phyloP scores from a whole-genome alignment of 805 yeast genomes.

The Blastobotrys muscicola region DNA sequence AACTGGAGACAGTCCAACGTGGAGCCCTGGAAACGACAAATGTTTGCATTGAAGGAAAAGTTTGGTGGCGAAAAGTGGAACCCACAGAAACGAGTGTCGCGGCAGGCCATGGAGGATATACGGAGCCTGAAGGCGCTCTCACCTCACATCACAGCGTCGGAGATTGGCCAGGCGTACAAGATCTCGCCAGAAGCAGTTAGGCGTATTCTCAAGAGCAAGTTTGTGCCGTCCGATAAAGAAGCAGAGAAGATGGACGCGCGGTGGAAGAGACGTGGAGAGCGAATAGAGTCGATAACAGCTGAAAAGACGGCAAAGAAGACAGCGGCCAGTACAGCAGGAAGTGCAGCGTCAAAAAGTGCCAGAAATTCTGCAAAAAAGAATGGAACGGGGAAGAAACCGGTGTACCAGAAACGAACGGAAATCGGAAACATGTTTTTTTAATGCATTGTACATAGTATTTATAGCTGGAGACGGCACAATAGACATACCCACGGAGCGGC shows the following conservation, averaged over 20 bases:
- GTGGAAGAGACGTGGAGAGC: conserved; percentile 43
- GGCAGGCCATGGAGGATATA: conserved; percentile 60
- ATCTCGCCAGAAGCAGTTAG: conserved; percentile 78
- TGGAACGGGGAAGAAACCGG: conserved; percentile 4
- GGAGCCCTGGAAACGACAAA: conserved; percentile 69
- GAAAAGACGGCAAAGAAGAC: conserved; percentile 11
- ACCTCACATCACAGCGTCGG: conserved; percentile 54
- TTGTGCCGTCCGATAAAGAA: conserved; percentile 60
- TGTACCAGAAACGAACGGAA: conserved; percentile 1
- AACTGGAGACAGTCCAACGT: conserved; percentile 36
- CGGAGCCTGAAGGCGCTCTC: conserved; percentile 40
- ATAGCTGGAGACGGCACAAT: background rate
- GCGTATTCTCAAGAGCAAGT: conserved; percentile 65
- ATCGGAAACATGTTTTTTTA: conserved; percentile 8
- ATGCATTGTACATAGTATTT: background rate
- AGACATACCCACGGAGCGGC: background rate
- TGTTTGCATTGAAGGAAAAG: conserved; percentile 52
- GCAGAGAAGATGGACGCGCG: conserved; percentile 36
- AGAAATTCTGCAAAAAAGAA: background rate
- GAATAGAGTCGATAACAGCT: conserved; percentile 6
- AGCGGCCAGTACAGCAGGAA: background rate
- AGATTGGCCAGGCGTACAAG: conserved; percentile 52
- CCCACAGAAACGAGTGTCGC: conserved; percentile 56
- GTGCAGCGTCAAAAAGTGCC: background rate
- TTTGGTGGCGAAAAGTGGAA: conserved; percentile 52